Percentiles rank a stretch among this genome's conserved stretches.
phyloP scores from a whole-genome alignment of 139 green algal genomes.

The Closterium sp. region DNA sequence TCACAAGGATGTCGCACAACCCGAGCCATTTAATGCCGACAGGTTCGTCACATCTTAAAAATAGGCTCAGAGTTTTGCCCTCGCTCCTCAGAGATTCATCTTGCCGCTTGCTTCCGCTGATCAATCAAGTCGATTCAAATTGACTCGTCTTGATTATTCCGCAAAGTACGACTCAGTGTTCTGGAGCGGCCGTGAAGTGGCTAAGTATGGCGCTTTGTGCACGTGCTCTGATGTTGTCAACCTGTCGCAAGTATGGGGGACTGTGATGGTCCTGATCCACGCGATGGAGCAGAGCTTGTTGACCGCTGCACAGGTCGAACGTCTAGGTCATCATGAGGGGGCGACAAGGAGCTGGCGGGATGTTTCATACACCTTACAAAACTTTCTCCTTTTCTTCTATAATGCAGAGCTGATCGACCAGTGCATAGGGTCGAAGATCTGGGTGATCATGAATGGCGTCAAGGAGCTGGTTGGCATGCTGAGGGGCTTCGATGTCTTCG shows the following conservation, averaged over 20 bases:
- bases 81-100: neutral
- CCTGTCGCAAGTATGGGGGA: too few relatives aligned
- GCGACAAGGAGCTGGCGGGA: neutral
- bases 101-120: neutral
- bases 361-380: neutral
- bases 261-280: neutral
- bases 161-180: too few relatives aligned
- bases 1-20: slow-evolving; percentile 17
- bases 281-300: neutral
- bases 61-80: too few relatives aligned
- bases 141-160: too few relatives aligned
- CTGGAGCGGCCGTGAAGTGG: too few relatives aligned
- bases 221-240: too few relatives aligned
- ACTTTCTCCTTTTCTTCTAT: neutral
- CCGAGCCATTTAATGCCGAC: slow-evolving; percentile 26
- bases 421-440: slow-evolving; percentile 93
- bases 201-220: too few relatives aligned
- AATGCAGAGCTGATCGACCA: slow-evolving; percentile 52
- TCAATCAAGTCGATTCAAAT: too few relatives aligned
- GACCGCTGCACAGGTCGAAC: neutral
- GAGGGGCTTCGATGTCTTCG: slow-evolving; percentile 95
- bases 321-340: neutral
- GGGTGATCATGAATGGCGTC: slow-evolving; percentile 85
- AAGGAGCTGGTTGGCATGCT: slow-evolving; percentile 92
- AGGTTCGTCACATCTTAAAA: slow-evolving; percentile 17